Percentiles rank a stretch among this genome's conserved stretches.
Evolutionary conservation across 148 eudicot species (phyloP).

Genomic region (Polygonum aviculare): DNA sequence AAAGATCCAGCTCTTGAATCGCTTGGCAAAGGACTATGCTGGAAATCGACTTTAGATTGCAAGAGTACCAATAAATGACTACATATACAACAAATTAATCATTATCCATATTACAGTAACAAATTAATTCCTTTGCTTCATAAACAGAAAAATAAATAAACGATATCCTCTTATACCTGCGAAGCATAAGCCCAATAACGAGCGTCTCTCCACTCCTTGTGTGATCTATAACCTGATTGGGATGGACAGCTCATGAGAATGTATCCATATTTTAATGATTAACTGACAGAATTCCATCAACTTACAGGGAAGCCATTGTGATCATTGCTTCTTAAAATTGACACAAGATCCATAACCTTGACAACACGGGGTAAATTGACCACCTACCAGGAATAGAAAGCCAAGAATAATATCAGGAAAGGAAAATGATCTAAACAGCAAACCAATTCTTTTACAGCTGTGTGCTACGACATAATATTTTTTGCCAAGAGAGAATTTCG

Average conservation of each 20-base stretch:
- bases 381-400: slow-evolving; percentile 34
- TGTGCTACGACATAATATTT: background rate
- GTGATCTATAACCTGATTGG: slow-evolving; percentile 78
- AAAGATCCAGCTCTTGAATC: slow-evolving; percentile 71
- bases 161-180: slow-evolving; percentile 41
- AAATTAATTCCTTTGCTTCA: slow-evolving; percentile 3
- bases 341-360: slow-evolving; percentile 71
- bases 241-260: background rate
- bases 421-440: background rate
- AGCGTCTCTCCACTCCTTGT: slow-evolving; percentile 78
- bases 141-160: slow-evolving; percentile 3
- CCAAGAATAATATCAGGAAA: background rate
- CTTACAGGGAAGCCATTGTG: slow-evolving; percentile 99
- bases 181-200: slow-evolving; percentile 84
- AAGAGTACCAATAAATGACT: slow-evolving; percentile 94
- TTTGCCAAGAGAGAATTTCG: background rate
- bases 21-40: slow-evolving; percentile 79
- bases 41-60: slow-evolving; percentile 95
- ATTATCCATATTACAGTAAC: background rate
- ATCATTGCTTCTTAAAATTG: slow-evolving; percentile 72
- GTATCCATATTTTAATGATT: slow-evolving; percentile 8
- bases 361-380: slow-evolving; percentile 74
- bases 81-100: slow-evolving; percentile 25
- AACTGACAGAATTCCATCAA: slow-evolving; percentile 12
- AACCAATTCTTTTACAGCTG: background rate